Percentiles rank a stretch among this genome's conserved stretches.
Evolutionary conservation across 2,329 filamentous ascomycete genomes (phyloP).

Genomic region (Phaeophleospora eucalypticola): DNA sequence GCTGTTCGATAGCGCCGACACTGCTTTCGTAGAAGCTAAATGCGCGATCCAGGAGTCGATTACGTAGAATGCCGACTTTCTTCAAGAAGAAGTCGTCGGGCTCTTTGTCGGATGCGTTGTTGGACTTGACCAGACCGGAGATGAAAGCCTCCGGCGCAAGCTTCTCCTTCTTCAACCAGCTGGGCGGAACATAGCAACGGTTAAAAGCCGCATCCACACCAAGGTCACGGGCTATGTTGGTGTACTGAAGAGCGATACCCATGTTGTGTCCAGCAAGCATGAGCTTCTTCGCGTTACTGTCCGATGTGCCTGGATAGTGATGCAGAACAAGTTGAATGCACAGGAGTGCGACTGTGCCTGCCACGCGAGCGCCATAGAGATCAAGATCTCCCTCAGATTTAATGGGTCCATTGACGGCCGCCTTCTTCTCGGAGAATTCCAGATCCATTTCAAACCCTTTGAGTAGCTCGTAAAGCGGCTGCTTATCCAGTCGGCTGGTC

Average conservation of each 20-base stretch:
- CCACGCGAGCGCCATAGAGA: slow-evolving; percentile 63
- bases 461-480: slow-evolving; percentile 61
- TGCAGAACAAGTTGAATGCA: slow-evolving; percentile 64
- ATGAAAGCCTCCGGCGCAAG: slow-evolving; percentile 55
- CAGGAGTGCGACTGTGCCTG: slow-evolving; percentile 67
- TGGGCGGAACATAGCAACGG: slow-evolving; percentile 64
- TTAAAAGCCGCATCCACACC: slow-evolving; percentile 60
- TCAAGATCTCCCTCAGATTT: slow-evolving; percentile 55
- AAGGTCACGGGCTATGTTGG: slow-evolving; percentile 75
- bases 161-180: slow-evolving; percentile 59
- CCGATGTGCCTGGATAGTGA: slow-evolving; percentile 43
- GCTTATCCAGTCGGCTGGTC: slow-evolving; percentile 50
- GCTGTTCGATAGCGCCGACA: slow-evolving; percentile 54
- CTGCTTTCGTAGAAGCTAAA: slow-evolving; percentile 58
- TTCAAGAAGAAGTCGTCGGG: slow-evolving; percentile 41
- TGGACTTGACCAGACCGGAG: slow-evolving; percentile 28
- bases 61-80: slow-evolving; percentile 49
- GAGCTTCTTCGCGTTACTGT: slow-evolving; percentile 40
- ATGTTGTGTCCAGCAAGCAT: slow-evolving; percentile 58
- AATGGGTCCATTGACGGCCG: slow-evolving; percentile 47
- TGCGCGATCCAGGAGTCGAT: slow-evolving; percentile 55
- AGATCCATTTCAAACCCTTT: slow-evolving; percentile 68
- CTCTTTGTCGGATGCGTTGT: neutral
- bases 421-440: slow-evolving; percentile 42
- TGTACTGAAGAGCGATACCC: slow-evolving; percentile 71